Percentiles rank a stretch among this genome's conserved stretches.
phyloP scores from a whole-genome alignment of 768 basidiomycete species.

The Boletales sp. region DNA sequence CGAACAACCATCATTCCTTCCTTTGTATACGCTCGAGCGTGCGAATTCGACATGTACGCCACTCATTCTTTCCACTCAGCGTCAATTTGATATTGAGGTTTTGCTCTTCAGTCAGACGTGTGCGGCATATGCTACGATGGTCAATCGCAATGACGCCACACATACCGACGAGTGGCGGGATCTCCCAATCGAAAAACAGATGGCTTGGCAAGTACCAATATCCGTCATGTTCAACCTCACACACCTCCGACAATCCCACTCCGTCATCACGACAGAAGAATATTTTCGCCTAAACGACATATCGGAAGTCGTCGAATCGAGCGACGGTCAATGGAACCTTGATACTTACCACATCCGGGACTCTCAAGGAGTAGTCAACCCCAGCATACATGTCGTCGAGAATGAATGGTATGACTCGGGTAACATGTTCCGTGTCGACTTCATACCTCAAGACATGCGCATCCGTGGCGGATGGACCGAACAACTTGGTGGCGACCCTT shows the following conservation, averaged over 20 bases:
- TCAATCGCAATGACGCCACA: conserved; percentile 42
- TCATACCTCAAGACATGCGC: conserved; percentile 30
- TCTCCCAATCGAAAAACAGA: conserved; percentile 35
- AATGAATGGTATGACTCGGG: conserved; percentile 39
- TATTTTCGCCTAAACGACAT: conserved; percentile 41
- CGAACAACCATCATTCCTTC: conserved; percentile 44
- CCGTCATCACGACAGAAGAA: conserved; percentile 39
- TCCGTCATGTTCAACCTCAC: conserved; percentile 43
- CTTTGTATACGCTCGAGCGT: conserved; percentile 44
- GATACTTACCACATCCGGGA: conserved; percentile 30
- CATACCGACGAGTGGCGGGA: conserved; percentile 38
- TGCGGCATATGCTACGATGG: conserved; percentile 41
- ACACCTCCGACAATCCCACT: conserved; percentile 33
- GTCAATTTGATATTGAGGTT: conserved; percentile 23
- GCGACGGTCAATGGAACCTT: conserved; percentile 37
- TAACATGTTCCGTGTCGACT: conserved; percentile 35
- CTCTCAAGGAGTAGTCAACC: conserved; percentile 8
- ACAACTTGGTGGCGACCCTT: conserved; percentile 8
- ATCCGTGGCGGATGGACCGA: conserved; percentile 29
- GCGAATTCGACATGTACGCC: conserved; percentile 35
- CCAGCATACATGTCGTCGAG: conserved; percentile 33
- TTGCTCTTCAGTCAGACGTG: conserved; percentile 29
- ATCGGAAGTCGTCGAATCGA: conserved; percentile 30
- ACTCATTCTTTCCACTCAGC: too few relatives aligned
- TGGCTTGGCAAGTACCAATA: conserved; percentile 34